Evolutionary conservation across 139 green algal species (phyloP).

Genomic region (Chlamydomonas incerta): DNA sequence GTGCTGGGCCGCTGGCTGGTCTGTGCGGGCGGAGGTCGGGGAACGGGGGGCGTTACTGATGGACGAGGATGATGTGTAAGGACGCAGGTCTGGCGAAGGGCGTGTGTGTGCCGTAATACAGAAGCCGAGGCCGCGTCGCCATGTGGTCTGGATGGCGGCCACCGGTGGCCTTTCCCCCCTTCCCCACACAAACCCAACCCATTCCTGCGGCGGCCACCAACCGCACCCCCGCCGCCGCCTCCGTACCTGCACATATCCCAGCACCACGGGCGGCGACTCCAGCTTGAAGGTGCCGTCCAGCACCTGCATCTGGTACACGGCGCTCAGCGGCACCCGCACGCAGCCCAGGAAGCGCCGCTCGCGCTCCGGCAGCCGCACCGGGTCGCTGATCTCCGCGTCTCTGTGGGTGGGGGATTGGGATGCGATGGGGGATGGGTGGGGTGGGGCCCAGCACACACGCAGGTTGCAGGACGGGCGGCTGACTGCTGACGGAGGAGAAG

Average conservation of each 20-base stretch:
- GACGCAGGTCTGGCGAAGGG: no score
- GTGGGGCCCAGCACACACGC: no score
- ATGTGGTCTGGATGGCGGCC: no score
- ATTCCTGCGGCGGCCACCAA: no score
- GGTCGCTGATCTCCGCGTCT: constrained; percentile 42
- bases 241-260: constrained; percentile 59
- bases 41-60: background rate
- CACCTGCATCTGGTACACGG: constrained; percentile 69
- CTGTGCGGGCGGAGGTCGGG: background rate
- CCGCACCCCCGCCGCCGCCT: background rate
- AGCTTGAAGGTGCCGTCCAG: constrained; percentile 64
- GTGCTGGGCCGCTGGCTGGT: constrained; percentile 52
- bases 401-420: no score
- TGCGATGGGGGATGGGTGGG: no score
- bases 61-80: background rate
- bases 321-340: constrained; percentile 59
- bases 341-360: constrained; percentile 72
- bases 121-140: no score
- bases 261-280: constrained; percentile 56
- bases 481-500: no score
- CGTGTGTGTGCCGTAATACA: no score
- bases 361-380: constrained; percentile 57
- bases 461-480: no score
- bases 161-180: no score
- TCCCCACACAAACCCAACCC: no score